phyloP scores from a whole-genome alignment of 2,329 filamentous ascomycete species.

The Pyricularia grisea region DNA sequence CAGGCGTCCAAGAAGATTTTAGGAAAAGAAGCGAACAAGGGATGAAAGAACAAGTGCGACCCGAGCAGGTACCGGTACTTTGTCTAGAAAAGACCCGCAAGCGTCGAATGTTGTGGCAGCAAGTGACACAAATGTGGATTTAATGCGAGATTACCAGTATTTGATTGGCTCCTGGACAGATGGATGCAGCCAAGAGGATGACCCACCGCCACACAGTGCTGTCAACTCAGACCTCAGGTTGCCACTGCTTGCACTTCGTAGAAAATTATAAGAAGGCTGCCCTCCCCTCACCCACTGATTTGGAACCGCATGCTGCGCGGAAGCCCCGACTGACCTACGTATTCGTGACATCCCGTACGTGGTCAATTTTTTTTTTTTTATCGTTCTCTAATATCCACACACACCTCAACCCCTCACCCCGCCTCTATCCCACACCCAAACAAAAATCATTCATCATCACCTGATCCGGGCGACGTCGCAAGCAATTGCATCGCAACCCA shows the following conservation, averaged over 20 bases:
- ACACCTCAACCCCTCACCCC: constrained; percentile 15
- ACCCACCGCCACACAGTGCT: constrained; percentile 24
- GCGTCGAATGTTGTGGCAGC: constrained; percentile 3
- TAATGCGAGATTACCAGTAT: not conserved
- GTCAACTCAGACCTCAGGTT: constrained; percentile 21
- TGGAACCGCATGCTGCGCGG: constrained; percentile 30
- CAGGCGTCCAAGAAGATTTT: not conserved
- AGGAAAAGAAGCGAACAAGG: constrained; percentile 1
- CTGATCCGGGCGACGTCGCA: constrained; percentile 5
- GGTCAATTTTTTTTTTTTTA: constrained; percentile 26
- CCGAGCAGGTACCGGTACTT: constrained; percentile 8
- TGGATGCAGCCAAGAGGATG: constrained; percentile 6
- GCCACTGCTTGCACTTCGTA: constrained; percentile 12
- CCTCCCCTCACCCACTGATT: constrained; percentile 43
- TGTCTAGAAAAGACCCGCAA: not conserved
- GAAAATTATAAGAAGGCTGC: constrained; percentile 49
- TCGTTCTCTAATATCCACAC: constrained; percentile 15
- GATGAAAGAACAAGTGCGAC: not conserved
- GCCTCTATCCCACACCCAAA: constrained; percentile 17
- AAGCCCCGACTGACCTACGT: constrained; percentile 48
- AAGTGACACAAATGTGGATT: constrained; percentile 1
- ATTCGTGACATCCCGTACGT: constrained; percentile 36
- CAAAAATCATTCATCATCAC: constrained; percentile 14
- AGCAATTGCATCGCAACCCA: not conserved
- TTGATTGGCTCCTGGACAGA: constrained; percentile 1